Conservation (phyloP, 2,329 filamentous ascomycete genomes). For the Trichoderma polysporum region DNA sequence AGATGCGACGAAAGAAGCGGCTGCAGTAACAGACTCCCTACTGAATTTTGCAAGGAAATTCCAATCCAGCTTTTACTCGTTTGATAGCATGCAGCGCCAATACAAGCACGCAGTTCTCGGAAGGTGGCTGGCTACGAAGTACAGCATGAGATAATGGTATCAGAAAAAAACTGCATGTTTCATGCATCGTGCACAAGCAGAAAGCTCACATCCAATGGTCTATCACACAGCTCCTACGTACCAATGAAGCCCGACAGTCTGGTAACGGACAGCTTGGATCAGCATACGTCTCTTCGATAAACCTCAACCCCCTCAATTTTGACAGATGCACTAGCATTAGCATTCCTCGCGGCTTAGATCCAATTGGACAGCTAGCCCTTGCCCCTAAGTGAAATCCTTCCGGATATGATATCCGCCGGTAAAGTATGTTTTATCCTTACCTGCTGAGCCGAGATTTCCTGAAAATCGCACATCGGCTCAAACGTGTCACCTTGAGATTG, state of each 20-base stretch:
- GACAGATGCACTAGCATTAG: background rate
- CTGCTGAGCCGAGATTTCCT: background rate
- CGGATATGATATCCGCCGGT: conserved; percentile 7
- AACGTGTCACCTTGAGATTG: background rate
- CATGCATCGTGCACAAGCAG: background rate
- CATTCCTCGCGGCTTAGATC: background rate
- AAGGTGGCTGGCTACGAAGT: background rate
- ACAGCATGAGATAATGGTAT: background rate
- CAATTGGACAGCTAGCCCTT: conserved; percentile 7
- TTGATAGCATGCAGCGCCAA: background rate
- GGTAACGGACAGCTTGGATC: background rate
- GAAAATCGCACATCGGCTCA: background rate
- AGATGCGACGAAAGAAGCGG: background rate
- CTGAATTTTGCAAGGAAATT: background rate
- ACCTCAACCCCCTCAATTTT: background rate
- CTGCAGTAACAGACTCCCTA: background rate
- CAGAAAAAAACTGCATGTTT: background rate
- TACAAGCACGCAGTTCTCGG: too few species aligned
- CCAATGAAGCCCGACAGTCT: conserved; percentile 13
- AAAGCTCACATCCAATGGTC: background rate
- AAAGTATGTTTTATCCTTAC: background rate
- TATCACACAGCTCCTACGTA: background rate
- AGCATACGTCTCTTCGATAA: background rate
- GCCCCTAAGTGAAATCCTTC: background rate
- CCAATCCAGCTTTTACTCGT: too few species aligned